phyloP scores from a whole-genome alignment of 306 rosid species.

The Carpinus fangiana region DNA sequence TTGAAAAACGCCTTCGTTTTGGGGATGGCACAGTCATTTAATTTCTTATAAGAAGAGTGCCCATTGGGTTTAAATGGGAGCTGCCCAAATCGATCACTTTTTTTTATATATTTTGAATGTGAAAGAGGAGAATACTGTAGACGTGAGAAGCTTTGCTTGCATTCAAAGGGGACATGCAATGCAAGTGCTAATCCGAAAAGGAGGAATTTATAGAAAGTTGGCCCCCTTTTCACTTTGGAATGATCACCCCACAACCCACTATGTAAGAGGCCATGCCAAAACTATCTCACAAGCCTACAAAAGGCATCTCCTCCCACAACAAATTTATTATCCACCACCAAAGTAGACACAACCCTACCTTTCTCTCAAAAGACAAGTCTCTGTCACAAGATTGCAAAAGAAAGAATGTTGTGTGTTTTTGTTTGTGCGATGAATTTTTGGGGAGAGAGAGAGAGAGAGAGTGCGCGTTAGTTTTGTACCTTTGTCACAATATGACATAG shows the following conservation, averaged over 20 bases:
- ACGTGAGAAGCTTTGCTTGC: slow-evolving; percentile 35
- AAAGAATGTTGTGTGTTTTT: slow-evolving; percentile 16
- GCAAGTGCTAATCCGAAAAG: slow-evolving; percentile 51
- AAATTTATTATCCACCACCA: slow-evolving; percentile 23
- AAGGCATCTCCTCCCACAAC: slow-evolving; percentile 25
- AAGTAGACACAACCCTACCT: slow-evolving; percentile 22
- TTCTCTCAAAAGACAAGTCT: slow-evolving; percentile 42
- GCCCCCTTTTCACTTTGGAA: slow-evolving; percentile 64
- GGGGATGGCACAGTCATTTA: not conserved
- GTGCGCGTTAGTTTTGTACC: not conserved
- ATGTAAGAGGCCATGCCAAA: not conserved
- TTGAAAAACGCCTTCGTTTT: not conserved
- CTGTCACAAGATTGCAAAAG: slow-evolving; percentile 44
- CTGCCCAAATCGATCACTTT: slow-evolving; percentile 8
- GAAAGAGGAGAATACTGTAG: slow-evolving; percentile 34
- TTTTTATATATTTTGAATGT: not conserved
- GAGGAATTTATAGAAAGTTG: slow-evolving; percentile 73
- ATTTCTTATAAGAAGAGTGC: slow-evolving; percentile 1
- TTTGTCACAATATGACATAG: slow-evolving; percentile 1
- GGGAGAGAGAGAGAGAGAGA: not conserved
- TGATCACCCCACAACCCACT: slow-evolving; percentile 41
- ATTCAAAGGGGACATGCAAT: slow-evolving; percentile 66
- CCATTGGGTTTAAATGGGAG: not conserved
- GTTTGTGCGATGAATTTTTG: slow-evolving; percentile 20
- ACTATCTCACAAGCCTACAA: slow-evolving; percentile 20